Percentiles rank a stretch among this genome's conserved stretches.
Evolutionary conservation across 2,329 filamentous ascomycete genomes (phyloP).

Genomic region (Fusarium sp.): DNA sequence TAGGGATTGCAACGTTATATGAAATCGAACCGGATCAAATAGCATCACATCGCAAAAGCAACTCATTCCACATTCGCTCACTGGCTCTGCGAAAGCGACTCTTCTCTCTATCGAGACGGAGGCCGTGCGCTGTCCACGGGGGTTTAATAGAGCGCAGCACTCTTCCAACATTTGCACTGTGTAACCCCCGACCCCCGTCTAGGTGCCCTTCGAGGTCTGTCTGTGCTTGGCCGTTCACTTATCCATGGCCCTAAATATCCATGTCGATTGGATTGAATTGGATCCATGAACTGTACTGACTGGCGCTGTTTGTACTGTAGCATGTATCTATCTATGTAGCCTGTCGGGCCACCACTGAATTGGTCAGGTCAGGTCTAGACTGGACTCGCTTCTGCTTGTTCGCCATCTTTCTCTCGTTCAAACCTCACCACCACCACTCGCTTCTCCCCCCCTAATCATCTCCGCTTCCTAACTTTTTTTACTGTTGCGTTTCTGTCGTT

Average conservation of each 20-base stretch:
- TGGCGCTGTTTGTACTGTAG: neutral
- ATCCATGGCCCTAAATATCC: constrained; percentile 4
- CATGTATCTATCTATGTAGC: neutral
- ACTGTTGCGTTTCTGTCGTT: constrained; percentile 35
- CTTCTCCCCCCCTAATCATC: constrained; percentile 38
- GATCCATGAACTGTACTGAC: constrained; percentile 28
- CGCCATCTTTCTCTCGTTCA: constrained; percentile 35
- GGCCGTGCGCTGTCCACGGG: constrained; percentile 36
- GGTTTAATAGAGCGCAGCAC: constrained; percentile 15
- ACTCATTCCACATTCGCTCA: constrained; percentile 16
- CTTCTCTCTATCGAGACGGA: constrained; percentile 31
- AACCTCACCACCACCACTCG: constrained; percentile 38
- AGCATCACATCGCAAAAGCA: constrained; percentile 16
- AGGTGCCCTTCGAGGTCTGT: constrained; percentile 6
- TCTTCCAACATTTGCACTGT: constrained; percentile 34
- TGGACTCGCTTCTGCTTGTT: constrained; percentile 26
- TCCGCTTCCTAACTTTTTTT: constrained; percentile 14
- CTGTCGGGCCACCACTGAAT: constrained; percentile 32
- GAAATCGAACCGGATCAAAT: neutral
- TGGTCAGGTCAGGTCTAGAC: neutral
- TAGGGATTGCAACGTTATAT: neutral
- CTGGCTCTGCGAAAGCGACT: constrained; percentile 16
- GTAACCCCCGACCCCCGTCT: constrained; percentile 20
- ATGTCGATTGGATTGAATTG: constrained; percentile 17
- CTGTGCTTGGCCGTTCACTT: constrained; percentile 20